Evolutionary conservation across 768 basidiomycete genomes (phyloP).

Genomic region (Auricularia heimuer): DNA sequence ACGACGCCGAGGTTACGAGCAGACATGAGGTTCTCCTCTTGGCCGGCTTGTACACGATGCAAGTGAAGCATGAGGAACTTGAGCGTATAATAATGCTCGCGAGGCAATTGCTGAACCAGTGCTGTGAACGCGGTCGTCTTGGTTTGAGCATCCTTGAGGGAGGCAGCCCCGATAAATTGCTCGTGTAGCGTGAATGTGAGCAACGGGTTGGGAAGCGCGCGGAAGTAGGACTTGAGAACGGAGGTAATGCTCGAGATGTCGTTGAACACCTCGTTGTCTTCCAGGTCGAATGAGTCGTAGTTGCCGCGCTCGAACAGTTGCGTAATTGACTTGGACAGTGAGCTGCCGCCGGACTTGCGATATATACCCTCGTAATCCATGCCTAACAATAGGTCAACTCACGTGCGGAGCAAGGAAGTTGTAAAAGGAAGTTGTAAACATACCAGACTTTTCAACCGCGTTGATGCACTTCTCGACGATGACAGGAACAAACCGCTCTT

Average conservation of each 20-base stretch:
- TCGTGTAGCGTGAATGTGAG: slow-evolving; percentile 88
- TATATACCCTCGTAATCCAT: slow-evolving; percentile 98
- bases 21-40: slow-evolving; percentile 82
- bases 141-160: slow-evolving; percentile 46
- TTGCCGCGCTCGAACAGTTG: slow-evolving; percentile 91
- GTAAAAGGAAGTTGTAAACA: slow-evolving; percentile 18
- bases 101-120: slow-evolving; percentile 67
- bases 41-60: slow-evolving; percentile 57
- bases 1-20: slow-evolving; percentile 93
- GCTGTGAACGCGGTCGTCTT: slow-evolving; percentile 56
- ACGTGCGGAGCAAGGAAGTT: background rate
- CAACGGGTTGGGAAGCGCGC: slow-evolving; percentile 82
- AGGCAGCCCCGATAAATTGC: slow-evolving; percentile 69
- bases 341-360: slow-evolving; percentile 90
- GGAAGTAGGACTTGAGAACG: slow-evolving; percentile 93
- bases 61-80: slow-evolving; percentile 79
- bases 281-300: slow-evolving; percentile 79
- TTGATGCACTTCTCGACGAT: slow-evolving; percentile 95
- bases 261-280: slow-evolving; percentile 83
- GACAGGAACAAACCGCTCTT: slow-evolving; percentile 58
- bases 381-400: slow-evolving; percentile 32
- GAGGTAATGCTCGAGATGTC: slow-evolving; percentile 96
- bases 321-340: slow-evolving; percentile 87
- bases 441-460: slow-evolving; percentile 82
- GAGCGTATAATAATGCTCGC: slow-evolving; percentile 81